phyloP scores from a whole-genome alignment of 495 filamentous ascomycete species.

The Massariosphaeria phaeospora region DNA sequence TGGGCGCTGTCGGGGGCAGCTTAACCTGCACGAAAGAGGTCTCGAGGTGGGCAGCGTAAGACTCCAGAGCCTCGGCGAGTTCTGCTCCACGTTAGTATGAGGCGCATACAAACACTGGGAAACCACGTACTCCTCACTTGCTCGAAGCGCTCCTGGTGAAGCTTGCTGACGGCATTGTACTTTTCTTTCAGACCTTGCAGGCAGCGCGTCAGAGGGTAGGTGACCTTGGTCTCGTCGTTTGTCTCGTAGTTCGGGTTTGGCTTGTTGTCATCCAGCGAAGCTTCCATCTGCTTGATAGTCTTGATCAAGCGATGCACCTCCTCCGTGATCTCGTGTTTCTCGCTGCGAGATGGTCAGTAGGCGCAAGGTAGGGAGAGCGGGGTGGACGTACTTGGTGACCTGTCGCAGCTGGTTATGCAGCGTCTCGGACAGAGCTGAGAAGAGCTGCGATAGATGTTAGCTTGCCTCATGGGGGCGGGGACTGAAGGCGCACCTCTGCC shows the following conservation, averaged over 20 bases:
- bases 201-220: constrained; percentile 74
- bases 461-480: background rate
- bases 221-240: constrained; percentile 63
- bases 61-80: constrained; percentile 86
- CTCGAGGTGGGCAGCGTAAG: constrained; percentile 92
- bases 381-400: constrained; percentile 55
- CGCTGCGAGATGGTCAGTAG: constrained; percentile 45
- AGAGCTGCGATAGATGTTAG: constrained; percentile 57
- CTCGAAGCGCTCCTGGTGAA: constrained; percentile 85
- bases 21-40: constrained; percentile 72
- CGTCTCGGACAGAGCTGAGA: constrained; percentile 79
- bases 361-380: background rate
- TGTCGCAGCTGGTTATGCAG: constrained; percentile 75
- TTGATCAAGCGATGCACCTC: constrained; percentile 83
- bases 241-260: constrained; percentile 55
- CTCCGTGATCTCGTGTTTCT: constrained; percentile 81
- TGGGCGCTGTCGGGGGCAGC: constrained; percentile 72
- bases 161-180: constrained; percentile 66
- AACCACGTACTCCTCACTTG: constrained; percentile 80
- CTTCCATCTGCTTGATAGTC: constrained; percentile 86
- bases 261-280: constrained; percentile 73
- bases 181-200: constrained; percentile 78
- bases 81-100: constrained; percentile 49
- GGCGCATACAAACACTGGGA: background rate
- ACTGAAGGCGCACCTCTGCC: constrained; percentile 66